Evolutionary conservation across 306 rosid species (phyloP), one percentile per base, ranked within the genome.

Genomic region (Cucumis cinereus): DNA sequence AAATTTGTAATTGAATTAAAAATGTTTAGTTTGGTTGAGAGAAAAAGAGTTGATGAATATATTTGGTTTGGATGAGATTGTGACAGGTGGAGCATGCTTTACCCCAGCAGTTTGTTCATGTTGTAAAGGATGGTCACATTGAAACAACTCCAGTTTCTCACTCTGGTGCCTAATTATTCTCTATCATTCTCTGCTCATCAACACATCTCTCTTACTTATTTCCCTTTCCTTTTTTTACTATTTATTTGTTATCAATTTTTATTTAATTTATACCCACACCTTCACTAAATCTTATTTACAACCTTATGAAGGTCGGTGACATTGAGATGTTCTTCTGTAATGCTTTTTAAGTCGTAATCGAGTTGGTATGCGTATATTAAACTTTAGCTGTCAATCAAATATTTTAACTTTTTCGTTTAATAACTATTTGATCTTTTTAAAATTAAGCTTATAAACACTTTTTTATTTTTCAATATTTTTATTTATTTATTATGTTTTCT

Each of bases 121-220:
- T 80, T 43, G 86, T 84, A 38, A 94, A 90, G 86, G 90, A 94
- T 30, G 97, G 96, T 35, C 90, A 53, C 67, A 87, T 94, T 69
- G 99, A 94, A 86, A 90, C 97, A 56, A 88, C 85, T 38, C 80
- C 96, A 8, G 96, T 95, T 68, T 90, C 97, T 76, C 99, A 94
- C 86, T 94, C 99, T 12, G 97, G 97, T 77, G 99, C 87, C 80
- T 94, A 82, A 94, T 72, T 81, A 92, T 72, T 82, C 52, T 16
- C 13, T 43, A 47, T 47, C 2, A 36, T 56, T 40, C 11, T 66
- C 53, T 66, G 30, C 53, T 66, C 30, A 63, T 35, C 24, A 36
- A 66, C 53, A 64, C 45, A 66, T 66, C 28, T 66, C 15, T 19
- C 53, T 30, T 30, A 30, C 35, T 30, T 33, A 47, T 49, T 71